These are phyloP conservation scores for Phytopythium montanum DNA, from an alignment of 352 stramenopile genomes.

Conservation along the genomic window DNA sequence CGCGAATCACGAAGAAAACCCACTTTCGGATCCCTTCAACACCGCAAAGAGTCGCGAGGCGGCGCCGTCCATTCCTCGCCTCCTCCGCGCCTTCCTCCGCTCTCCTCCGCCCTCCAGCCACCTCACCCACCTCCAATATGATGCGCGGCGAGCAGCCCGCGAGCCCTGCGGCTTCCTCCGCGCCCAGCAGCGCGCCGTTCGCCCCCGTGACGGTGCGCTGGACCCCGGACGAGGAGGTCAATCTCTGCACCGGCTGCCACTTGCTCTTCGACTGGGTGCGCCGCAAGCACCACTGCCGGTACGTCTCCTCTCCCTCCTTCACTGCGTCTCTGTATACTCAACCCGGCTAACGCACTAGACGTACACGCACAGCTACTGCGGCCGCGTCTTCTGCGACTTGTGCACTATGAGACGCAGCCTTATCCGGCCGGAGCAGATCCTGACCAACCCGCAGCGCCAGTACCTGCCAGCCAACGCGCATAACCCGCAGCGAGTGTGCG, in stretches of 20 bases:
- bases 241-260: slow-evolving; percentile 69
- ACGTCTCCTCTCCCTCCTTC: neutral
- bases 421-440: slow-evolving; percentile 72
- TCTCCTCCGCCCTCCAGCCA: neutral
- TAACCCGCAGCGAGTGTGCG: slow-evolving; percentile 83
- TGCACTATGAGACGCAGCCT: slow-evolving; percentile 70
- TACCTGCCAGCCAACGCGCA: slow-evolving; percentile 77
- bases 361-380: slow-evolving; percentile 40
- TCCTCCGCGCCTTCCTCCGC: neutral
- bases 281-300: slow-evolving; percentile 89
- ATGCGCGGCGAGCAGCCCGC: slow-evolving; percentile 6
- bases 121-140: neutral
- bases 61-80: neutral
- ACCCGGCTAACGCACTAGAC: neutral
- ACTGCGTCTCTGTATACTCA: neutral
- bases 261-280: slow-evolving; percentile 88
- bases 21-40: neutral
- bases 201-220: slow-evolving; percentile 73
- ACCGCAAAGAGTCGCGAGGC: neutral
- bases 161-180: neutral
- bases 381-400: slow-evolving; percentile 73
- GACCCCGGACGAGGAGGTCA: slow-evolving; percentile 79
- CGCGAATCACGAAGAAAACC: neutral
- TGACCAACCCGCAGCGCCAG: slow-evolving; percentile 62
- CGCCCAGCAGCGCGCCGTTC: slow-evolving; percentile 4